Conservation (phyloP, 129 eudicot species). For the Ambrosia artemisiifolia region DNA sequence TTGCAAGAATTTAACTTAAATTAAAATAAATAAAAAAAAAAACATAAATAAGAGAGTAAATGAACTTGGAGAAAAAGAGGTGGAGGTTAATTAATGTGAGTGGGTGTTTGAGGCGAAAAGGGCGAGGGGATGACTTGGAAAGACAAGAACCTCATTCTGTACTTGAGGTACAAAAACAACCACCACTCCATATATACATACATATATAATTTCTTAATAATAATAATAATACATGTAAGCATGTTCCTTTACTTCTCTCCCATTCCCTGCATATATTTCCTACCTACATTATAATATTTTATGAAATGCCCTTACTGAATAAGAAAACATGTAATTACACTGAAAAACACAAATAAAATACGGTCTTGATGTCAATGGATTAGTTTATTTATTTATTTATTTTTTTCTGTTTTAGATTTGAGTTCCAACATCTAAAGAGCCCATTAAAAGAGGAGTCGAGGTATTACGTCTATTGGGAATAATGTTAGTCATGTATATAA, state of each 20-base stretch:
- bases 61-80: slow-evolving; percentile 2
- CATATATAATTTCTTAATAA: too few species aligned
- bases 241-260: neutral
- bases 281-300: neutral
- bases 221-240: slow-evolving; percentile 6
- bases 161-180: slow-evolving; percentile 39
- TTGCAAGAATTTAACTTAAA: neutral
- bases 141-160: slow-evolving; percentile 16
- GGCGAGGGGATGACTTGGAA: slow-evolving; percentile 28
- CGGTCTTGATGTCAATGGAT: too few species aligned
- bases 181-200: slow-evolving; percentile 22
- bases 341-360: too few species aligned
- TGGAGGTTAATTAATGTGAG: slow-evolving; percentile 24
- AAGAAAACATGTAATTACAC: neutral
- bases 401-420: too few species aligned
- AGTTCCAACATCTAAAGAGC: too few species aligned
- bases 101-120: slow-evolving; percentile 17
- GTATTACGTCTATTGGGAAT: too few species aligned
- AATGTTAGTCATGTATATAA: too few species aligned
- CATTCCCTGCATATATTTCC: slow-evolving; percentile 3
- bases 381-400: too few species aligned
- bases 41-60: neutral
- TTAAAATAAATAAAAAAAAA: neutral
- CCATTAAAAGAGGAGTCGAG: too few species aligned
- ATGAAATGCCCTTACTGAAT: neutral